phyloP scores from a whole-genome alignment of 2,329 filamentous ascomycete species.

The Talaromyces piceae region DNA sequence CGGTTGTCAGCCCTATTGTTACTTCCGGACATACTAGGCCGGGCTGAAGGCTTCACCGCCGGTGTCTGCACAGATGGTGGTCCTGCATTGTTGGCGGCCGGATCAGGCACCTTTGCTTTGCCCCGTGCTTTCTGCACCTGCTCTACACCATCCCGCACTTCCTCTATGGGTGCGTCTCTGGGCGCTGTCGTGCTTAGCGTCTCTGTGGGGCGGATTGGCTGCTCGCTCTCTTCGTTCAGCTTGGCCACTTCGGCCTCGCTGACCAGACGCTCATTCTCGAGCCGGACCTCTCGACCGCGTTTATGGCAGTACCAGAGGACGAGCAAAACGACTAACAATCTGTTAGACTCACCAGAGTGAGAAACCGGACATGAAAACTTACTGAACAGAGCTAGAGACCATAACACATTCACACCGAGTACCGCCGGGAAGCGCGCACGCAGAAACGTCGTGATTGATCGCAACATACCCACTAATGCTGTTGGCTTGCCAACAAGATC shows the following conservation, averaged over 20 bases:
- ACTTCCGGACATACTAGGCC: not conserved
- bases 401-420: constrained; percentile 82
- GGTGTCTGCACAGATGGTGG: not conserved
- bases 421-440: constrained; percentile 85
- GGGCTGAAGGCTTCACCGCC: not conserved
- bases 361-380: constrained; percentile 34
- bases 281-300: constrained; percentile 75
- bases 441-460: constrained; percentile 83
- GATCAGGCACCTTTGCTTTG: constrained; percentile 10
- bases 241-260: constrained; percentile 38
- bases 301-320: constrained; percentile 99
- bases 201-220: constrained; percentile 26
- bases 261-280: constrained; percentile 54
- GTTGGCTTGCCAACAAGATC: constrained; percentile 79
- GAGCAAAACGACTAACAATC: constrained; percentile 65
- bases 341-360: not conserved
- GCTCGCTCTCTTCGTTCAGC: constrained; percentile 31
- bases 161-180: constrained; percentile 31
- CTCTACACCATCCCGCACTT: constrained; percentile 34
- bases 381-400: constrained; percentile 84
- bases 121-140: constrained; percentile 30
- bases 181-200: constrained; percentile 36
- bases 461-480: constrained; percentile 74
- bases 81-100: constrained; percentile 1
- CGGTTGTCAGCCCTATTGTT: constrained; percentile 3